Evolutionary conservation across 495 filamentous ascomycete genomes (phyloP), one percentile per base, ranked within the genome.

Genomic region (Staphylotrichum tortipilum): DNA sequence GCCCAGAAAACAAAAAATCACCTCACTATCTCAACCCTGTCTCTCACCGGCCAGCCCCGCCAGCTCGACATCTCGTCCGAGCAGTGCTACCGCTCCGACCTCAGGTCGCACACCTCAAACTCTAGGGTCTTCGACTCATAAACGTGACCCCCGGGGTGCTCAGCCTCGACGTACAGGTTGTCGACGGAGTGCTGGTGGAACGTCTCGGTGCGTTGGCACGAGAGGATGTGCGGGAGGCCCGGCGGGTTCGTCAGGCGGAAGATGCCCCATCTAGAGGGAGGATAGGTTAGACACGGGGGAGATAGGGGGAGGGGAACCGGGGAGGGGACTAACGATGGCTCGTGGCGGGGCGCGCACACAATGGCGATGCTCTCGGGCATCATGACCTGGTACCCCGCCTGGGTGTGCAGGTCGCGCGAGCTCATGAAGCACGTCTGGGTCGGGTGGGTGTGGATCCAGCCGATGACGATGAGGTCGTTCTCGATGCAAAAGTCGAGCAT

Each of bases 381-480:
- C 88, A 92, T 94, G 22, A 88, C 78, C 65, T 98, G 92, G 64
- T 95, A 97, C 17, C 88, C 88, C 26, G 78, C 77, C 58, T 96
- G 92, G 0, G 94, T 98, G 57, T 98, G 92, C 53, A 95, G 59
- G 61, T 98, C 92, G 29, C 90, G 76, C 28, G 84, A 89, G 67
- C 88, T 94, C 88, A 98, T 92, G 63, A 98, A 98, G 64, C 92
- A 98, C 2, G 88, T 94, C 70, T 98, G 94, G 0, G 83, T 86
- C 0, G 92, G 92, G 63, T 98, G 92, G 0, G 92, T 98, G 63
- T 98, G 92, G 49, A 98, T 98, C 92, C 92, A 98, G 46, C 92
- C 92, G 8, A 96, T 75, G 51, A 92, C 81, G 68, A 96, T 82
- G 33, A 97, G 62, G 37, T 95, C 86, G 57, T 95, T 82, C 7